Base-by-base conservation (phyloP, 805 yeast genomes). In the Nakazawaea wyomingensis region DNA sequence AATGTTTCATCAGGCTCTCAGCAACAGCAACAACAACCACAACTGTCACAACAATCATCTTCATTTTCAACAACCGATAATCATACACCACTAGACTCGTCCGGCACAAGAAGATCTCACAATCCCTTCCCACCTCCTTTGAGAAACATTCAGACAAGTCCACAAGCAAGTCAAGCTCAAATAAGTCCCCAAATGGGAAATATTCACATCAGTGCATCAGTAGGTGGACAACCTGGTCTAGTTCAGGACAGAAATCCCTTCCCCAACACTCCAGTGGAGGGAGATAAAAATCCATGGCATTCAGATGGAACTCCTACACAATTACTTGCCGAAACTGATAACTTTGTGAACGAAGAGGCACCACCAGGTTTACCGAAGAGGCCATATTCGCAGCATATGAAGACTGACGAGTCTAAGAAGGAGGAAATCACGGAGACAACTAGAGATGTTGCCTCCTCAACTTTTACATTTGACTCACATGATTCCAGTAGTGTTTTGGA, bases 331-430 rank as follows among this genome's bases (percentile, higher is more conserved):
- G 33, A 19, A n/a, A 28, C 10, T 5, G 24, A 35, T 1, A 9
- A 14, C n/a, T 10, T 21, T 21, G 17, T 7, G 2, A 14, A 10
- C 1, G 11, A n/a, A 10, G n/a, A 18, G 3, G 33, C 34, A 19
- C 27, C 33, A 17, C 38, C 38, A 24, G 30, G 16, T 4, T 34
- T 40, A 40, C 44, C 39, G 11, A 34, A 28, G 33, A 37, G 40
- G 19, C 29, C 29, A 28, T 11, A 24, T 2, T 35, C 31, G 24
- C 31, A 26, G n/a, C n/a, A n/a, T n/a, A 17, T 24, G 13, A 16
- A 5, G 7, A 20, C 28, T 7, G 10, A 13, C 7, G 8, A 11
- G 8, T 17, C 26, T 11, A 28, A 41, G 29, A 41, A 41, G n/a
- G 39, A 28, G 4, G 37, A 29, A 20, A 6, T 18, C 9, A 26